phyloP scores from a whole-genome alignment of 768 basidiomycete species.

The Tubosaeta sp. region DNA sequence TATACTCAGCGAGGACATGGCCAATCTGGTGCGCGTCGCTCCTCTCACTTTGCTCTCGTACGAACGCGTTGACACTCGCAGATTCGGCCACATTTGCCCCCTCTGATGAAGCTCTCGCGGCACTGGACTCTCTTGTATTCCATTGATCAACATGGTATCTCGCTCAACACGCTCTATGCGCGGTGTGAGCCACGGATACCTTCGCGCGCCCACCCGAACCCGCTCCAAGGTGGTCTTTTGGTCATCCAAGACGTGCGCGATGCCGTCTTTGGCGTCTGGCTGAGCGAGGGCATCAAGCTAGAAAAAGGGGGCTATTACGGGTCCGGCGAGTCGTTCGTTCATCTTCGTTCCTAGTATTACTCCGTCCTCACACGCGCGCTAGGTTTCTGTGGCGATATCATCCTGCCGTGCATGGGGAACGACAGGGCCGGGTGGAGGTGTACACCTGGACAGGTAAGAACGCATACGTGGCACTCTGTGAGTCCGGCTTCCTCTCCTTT shows the following conservation, averaged over 20 bases:
- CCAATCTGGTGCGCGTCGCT: conserved; percentile 51
- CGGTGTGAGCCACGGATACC: conserved; percentile 46
- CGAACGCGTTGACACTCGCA: conserved; percentile 22
- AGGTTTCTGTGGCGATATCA: conserved; percentile 78
- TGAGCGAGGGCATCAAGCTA: conserved; percentile 61
- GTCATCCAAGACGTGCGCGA: conserved; percentile 62
- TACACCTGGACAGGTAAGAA: conserved; percentile 88
- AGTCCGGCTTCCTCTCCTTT: conserved; percentile 75
- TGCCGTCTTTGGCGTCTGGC: conserved; percentile 75
- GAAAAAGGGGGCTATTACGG: conserved; percentile 75
- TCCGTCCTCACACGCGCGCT: background rate
- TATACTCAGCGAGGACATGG: conserved; percentile 51
- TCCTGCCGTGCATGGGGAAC: conserved; percentile 15
- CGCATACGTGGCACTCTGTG: conserved; percentile 85
- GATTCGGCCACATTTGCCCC: conserved; percentile 71
- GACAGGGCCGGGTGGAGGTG: conserved; percentile 44
- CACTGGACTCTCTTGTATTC: conserved; percentile 84
- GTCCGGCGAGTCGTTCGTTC: conserved; percentile 75
- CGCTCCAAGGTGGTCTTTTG: conserved; percentile 50
- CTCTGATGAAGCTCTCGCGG: conserved; percentile 64
- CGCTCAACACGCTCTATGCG: conserved; percentile 80
- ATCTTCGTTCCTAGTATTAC: no score
- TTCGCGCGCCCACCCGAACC: conserved; percentile 17
- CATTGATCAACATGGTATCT: conserved; percentile 93
- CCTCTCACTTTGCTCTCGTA: no score